These are phyloP conservation scores for Pythium guiyangense DNA, from an alignment of 352 stramenopile genomes.

Conservation along the genomic window DNA sequence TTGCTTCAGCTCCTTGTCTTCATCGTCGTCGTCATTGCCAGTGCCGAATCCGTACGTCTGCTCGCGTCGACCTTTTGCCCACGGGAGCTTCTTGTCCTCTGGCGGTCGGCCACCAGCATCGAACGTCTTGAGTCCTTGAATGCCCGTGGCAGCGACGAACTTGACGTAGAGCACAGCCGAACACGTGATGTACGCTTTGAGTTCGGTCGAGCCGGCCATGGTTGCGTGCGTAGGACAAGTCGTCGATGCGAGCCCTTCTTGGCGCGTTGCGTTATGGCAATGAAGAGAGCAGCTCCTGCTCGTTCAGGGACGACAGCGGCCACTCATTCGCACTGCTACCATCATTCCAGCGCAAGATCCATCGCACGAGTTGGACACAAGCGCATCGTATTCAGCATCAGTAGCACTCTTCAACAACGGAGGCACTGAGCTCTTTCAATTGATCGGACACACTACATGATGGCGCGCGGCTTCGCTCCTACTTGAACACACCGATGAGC, in stretches of 20 bases:
- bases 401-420: too few species aligned
- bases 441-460: too few species aligned
- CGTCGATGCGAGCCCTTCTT: neutral
- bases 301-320: too few species aligned
- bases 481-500: slow-evolving; percentile 11
- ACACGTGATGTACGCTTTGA: slow-evolving; percentile 24
- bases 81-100: slow-evolving; percentile 39
- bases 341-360: too few species aligned
- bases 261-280: neutral
- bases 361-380: too few species aligned
- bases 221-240: neutral
- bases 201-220: slow-evolving; percentile 7
- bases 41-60: slow-evolving; percentile 33
- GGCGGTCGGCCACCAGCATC: slow-evolving; percentile 35
- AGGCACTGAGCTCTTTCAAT: too few species aligned
- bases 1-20: slow-evolving; percentile 14
- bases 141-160: slow-evolving; percentile 43
- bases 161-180: slow-evolving; percentile 51
- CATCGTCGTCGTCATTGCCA: slow-evolving; percentile 22
- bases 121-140: slow-evolving; percentile 56
- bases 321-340: too few species aligned
- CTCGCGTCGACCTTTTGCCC: slow-evolving; percentile 18
- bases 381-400: too few species aligned
- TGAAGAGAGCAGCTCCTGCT: neutral
- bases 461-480: too few species aligned